Base-by-base conservation (phyloP, 805 yeast genomes). In the Wickerhamomyces mucosus region DNA sequence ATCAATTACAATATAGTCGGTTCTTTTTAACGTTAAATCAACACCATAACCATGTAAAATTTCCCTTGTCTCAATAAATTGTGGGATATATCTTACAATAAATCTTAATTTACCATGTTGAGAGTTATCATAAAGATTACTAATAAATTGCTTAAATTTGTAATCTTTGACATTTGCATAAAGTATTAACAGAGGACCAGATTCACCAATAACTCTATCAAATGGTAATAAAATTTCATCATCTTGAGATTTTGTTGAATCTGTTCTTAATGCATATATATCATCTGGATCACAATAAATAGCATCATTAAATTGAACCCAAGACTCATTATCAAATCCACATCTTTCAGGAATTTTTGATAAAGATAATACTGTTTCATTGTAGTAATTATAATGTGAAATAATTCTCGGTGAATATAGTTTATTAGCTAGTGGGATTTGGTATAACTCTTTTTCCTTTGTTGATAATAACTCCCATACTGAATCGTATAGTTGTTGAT, bases 191-290 rank as follows among this genome's bases (percentile, higher is more conserved):
- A 75, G 34, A 0, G 92, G 89, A 3, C 55, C 48, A 6, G 40
- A 28, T 8, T 48, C 49, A 1, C 94, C 94, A 29, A 83, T 62
- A 0, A 79, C 58, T 35, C 85, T 63, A 46, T 89, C 96, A 38
- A 70, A 67, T 0, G 72, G 61, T 4, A 57, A 27, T 12, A 57
- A 18, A 3, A 53, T 46, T 5, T 39, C 40, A 3, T 29, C 29
- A 6, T n/a, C 10, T 12, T 37, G 24, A 4, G 6, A 7, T 8
- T 9, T 6, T 12, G 6, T 9, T 1, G 50, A 43, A 17, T 61
- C 60, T 0, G 84, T 70, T 50, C 79, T 78, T 35, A 92, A 61
- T 3, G 96, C 94, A 52, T 72, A 92, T 1, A 85, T 67, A 35
- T 80, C 94, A 34, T 73, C 82, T 3, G 77, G 59, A 8, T 78